These are phyloP conservation scores for Xylaria sp. DNA, from an alignment of 2,329 filamentous ascomycete genomes.

Conservation along the genomic window DNA sequence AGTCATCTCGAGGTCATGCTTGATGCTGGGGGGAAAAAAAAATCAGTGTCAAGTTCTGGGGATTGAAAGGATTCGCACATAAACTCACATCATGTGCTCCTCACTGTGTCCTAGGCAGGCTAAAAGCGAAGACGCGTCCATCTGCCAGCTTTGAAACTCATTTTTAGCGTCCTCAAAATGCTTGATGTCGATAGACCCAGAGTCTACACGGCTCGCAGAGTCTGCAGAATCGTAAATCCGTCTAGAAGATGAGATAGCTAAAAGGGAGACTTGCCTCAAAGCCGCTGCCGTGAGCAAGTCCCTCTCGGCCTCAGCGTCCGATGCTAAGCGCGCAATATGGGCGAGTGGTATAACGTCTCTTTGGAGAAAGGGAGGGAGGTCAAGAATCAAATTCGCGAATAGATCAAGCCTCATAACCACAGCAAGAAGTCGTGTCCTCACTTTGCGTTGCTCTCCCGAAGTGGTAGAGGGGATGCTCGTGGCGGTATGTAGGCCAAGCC, in stretches of 20 bases:
- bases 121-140: slow-evolving; percentile 3
- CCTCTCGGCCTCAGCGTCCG: not conserved
- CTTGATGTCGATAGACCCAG: slow-evolving; percentile 1
- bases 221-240: not conserved
- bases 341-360: not conserved
- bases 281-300: slow-evolving; percentile 6
- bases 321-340: slow-evolving; percentile 1
- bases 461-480: not conserved
- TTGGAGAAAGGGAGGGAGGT: slow-evolving; percentile 9
- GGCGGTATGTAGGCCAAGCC: slow-evolving; percentile 6
- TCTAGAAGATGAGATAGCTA: slow-evolving; percentile 5
- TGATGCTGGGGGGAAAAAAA: slow-evolving; percentile 2
- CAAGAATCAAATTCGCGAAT: slow-evolving; percentile 4
- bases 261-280: slow-evolving; percentile 6
- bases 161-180: slow-evolving; percentile 5
- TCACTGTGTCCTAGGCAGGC: slow-evolving; percentile 1
- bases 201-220: not conserved
- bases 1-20: slow-evolving; percentile 12
- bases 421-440: not conserved
- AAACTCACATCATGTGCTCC: slow-evolving; percentile 2
- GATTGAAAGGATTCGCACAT: not conserved
- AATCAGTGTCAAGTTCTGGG: not conserved
- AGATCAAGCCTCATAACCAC: slow-evolving; percentile 6
- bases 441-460: not conserved
- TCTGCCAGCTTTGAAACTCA: slow-evolving; percentile 5